Evolutionary conservation across 1,284 basidiomycete species (phyloP).

Genomic region (Ganoderma lucidum): DNA sequence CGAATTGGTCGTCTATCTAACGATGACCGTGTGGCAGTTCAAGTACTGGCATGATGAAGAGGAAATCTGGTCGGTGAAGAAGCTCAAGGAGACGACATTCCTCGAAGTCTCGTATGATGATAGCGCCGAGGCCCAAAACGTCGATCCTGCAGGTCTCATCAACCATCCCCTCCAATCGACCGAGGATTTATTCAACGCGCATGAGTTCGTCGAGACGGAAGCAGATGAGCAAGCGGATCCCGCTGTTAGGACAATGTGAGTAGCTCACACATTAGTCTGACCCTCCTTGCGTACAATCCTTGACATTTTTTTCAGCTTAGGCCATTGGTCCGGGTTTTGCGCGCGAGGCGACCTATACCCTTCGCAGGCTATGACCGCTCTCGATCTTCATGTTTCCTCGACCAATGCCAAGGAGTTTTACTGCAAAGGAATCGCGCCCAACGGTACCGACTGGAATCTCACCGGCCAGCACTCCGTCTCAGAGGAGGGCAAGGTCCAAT

Average conservation of each 20-base stretch:
- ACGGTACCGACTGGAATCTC: background rate
- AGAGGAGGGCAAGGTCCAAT: background rate
- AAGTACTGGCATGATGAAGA: background rate
- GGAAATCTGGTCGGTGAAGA: background rate
- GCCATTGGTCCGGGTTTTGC: too few species aligned
- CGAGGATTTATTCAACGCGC: background rate
- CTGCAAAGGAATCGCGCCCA: background rate
- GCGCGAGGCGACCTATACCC: background rate
- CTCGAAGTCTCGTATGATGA: slow-evolving; percentile 12
- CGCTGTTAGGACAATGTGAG: background rate
- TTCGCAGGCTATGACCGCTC: background rate
- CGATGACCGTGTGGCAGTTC: background rate
- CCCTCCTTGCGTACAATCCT: background rate
- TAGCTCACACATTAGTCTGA: background rate
- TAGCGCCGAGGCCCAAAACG: background rate
- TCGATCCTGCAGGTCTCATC: slow-evolving; percentile 3
- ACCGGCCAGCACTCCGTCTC: background rate
- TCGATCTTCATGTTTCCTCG: slow-evolving; percentile 8
- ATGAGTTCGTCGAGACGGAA: background rate
- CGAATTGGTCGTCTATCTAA: background rate
- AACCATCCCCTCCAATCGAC: slow-evolving; percentile 8
- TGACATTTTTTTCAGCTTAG: background rate
- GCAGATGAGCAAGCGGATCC: background rate
- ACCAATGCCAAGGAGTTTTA: background rate
- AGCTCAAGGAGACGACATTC: slow-evolving; percentile 12